Evolutionary conservation across 306 rosid genomes (phyloP).

Genomic region (Citrullus colocynthis): DNA sequence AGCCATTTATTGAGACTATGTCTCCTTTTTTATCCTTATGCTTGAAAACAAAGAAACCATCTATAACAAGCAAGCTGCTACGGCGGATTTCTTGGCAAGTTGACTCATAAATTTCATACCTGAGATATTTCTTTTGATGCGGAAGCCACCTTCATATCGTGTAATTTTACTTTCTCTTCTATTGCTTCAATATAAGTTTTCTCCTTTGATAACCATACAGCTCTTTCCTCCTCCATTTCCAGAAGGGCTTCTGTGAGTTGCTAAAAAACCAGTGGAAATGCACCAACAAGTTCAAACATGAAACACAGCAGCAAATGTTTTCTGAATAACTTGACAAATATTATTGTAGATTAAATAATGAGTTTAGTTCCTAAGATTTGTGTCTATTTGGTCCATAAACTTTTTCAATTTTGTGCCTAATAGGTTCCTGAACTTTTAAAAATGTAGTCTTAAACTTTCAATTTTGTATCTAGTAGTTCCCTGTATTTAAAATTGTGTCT

Average conservation of each 20-base stretch:
- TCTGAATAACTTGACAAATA: neutral
- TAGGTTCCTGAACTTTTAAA: no score
- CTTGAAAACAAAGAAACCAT: neutral
- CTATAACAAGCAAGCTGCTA: neutral
- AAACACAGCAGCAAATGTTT: neutral
- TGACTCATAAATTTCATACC: constrained; percentile 23
- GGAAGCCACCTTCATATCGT: constrained; percentile 27
- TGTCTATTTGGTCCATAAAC: no score
- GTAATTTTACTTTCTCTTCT: constrained; percentile 45
- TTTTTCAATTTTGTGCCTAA: no score
- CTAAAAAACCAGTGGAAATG: constrained; percentile 31
- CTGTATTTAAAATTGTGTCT: no score
- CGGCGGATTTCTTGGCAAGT: neutral
- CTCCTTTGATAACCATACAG: constrained; percentile 71
- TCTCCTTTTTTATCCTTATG: no score
- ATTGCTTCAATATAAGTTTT: constrained; percentile 53
- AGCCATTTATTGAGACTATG: no score
- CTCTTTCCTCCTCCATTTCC: constrained; percentile 88
- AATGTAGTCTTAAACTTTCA: no score
- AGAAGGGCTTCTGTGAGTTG: constrained; percentile 80
- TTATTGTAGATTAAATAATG: neutral
- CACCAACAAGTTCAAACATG: neutral
- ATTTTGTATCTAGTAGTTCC: no score
- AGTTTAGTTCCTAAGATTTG: no score
- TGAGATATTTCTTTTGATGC: constrained; percentile 43